phyloP scores from a whole-genome alignment of 1,284 basidiomycete species.

The Ganoderma resinaceum region DNA sequence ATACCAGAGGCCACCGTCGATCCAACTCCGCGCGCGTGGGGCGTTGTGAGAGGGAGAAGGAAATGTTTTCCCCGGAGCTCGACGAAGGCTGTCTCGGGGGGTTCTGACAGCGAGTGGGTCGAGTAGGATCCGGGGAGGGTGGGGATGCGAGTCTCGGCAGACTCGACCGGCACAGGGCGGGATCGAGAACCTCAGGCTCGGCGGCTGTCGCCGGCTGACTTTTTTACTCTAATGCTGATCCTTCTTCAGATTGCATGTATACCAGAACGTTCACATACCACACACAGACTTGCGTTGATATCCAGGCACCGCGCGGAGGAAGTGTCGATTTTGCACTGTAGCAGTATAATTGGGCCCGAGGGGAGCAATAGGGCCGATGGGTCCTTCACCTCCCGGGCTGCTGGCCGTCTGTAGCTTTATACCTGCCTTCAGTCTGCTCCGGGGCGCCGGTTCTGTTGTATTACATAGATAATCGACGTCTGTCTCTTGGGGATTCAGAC shows the following conservation, averaged over 20 bases:
- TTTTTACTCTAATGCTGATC: constrained; percentile 8
- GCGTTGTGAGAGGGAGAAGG: constrained; percentile 5
- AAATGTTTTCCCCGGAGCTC: constrained; percentile 24
- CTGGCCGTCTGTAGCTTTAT: background rate
- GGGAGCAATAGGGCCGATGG: background rate
- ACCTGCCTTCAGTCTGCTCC: background rate
- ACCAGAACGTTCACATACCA: constrained; percentile 16
- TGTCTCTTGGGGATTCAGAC: background rate
- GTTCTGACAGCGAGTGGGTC: background rate
- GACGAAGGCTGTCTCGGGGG: constrained; percentile 33
- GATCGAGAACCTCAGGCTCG: background rate
- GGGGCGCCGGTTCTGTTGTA: background rate
- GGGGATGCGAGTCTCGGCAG: background rate
- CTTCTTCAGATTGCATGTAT: background rate
- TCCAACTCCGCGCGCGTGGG: constrained; percentile 21
- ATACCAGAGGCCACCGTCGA: constrained; percentile 20
- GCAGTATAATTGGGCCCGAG: background rate
- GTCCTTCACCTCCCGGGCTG: background rate
- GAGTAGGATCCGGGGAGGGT: background rate
- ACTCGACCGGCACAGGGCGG: background rate
- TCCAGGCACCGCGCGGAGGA: constrained; percentile 7
- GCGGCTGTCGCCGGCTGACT: constrained; percentile 19
- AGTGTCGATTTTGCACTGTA: background rate
- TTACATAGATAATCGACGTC: background rate
- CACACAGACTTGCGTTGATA: constrained; percentile 16